Base-by-base conservation (phyloP, 2,329 filamentous ascomycete species). In the Colletotrichum truncatum region DNA sequence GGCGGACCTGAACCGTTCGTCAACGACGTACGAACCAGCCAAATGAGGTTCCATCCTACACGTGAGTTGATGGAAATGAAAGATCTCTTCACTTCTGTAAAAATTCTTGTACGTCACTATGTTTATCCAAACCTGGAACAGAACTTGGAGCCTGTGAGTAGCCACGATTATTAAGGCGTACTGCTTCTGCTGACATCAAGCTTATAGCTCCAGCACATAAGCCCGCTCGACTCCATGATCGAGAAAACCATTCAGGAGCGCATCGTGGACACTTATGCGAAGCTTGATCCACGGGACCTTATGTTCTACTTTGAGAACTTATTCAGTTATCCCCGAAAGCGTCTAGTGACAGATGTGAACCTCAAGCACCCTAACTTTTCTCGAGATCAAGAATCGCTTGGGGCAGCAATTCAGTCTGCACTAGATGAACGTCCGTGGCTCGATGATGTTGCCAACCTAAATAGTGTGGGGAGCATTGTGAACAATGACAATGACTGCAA, bases 261-360 rank as follows among this genome's bases (percentile, higher is more conserved):
- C 16, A 77, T 82, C 32, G 72, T 82, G 39, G 79, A 80, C 65
- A 82, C 80, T 1, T 81, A 81, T 64, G 75, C 83, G 69, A 87
- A 87, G 73, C 77, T 87, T 7, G 76, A 78, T 4, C 85, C 85
- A 0, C 73, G 78, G 10, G 77, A 84, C 58, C 76, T 88, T n/a
- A 78, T 85, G 67, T 75, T 82, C 64, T 79, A 86, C 60, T 78
- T 87, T 43, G 77, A 81, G 26, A 78, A 81, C 56, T 79, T 79
- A 16, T 81, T 82, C 70, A 78, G 75, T 56, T 84, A 82, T 43
- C 80, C 81, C 21, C 82, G 80, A 49, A 74, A 74, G 28, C 80
- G 80, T 9, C 79, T 86, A 8, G 77, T 86, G 10, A 69, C 72
- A 5, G 79, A 81, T 56, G 76, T 84, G 4, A 77, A 75, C 6